phyloP scores from a whole-genome alignment of 2,329 filamentous ascomycete species.

The Aspergillus unguis region DNA sequence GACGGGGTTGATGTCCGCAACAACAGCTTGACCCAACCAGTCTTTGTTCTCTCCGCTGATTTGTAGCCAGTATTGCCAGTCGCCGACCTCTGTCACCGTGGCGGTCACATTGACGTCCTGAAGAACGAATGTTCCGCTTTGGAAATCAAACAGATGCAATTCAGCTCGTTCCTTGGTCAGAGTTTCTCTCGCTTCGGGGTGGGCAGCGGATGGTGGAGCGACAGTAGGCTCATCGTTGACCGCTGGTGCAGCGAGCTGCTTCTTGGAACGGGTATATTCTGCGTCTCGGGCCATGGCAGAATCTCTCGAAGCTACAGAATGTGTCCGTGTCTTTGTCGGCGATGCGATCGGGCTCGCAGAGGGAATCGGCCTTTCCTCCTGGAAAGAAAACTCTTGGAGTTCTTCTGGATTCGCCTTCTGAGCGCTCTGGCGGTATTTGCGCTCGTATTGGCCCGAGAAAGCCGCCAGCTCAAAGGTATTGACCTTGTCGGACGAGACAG shows the following conservation, averaged over 20 bases:
- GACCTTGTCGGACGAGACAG: constrained; percentile 67
- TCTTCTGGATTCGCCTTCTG: constrained; percentile 79
- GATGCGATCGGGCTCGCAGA: constrained; percentile 57
- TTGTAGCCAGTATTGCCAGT: constrained; percentile 95
- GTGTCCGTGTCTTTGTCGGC: constrained; percentile 39
- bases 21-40: constrained; percentile 81
- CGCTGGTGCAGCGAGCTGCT: constrained; percentile 37
- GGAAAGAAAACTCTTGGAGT: constrained; percentile 77
- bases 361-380: constrained; percentile 58
- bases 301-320: constrained; percentile 37
- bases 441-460: constrained; percentile 94
- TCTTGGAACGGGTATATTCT: constrained; percentile 40
- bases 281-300: constrained; percentile 47
- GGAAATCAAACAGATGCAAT: constrained; percentile 90
- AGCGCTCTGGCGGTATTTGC: constrained; percentile 80
- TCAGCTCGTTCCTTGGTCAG: constrained; percentile 75
- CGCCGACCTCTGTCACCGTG: constrained; percentile 78
- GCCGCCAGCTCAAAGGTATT: constrained; percentile 78
- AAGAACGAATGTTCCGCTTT: constrained; percentile 76
- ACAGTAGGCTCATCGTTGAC: constrained; percentile 51
- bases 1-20: constrained; percentile 92
- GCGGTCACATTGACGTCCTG: constrained; percentile 74
- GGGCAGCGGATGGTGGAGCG: constrained; percentile 57
- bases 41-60: constrained; percentile 71
- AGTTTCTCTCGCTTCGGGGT: constrained; percentile 68